Percentiles rank a stretch among this genome's conserved stretches.
These are phyloP conservation scores for Lactarius psammicola DNA, from an alignment of 768 basidiomycete species.

Conservation along the genomic window DNA sequence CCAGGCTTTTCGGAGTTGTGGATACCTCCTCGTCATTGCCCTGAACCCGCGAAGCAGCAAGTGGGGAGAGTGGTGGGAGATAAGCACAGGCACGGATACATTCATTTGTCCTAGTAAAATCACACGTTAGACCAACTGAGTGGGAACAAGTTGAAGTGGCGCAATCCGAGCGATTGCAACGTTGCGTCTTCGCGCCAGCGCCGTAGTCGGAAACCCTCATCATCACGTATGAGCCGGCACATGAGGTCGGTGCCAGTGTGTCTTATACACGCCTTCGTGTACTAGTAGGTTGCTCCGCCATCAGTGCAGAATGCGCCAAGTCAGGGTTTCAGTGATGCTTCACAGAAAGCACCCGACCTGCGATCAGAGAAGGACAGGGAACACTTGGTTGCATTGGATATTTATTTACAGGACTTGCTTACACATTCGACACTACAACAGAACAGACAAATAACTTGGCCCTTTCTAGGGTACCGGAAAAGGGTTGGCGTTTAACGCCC, in stretches of 20 bases:
- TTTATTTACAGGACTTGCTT: slow-evolving; percentile 1
- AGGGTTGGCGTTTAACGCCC: not conserved
- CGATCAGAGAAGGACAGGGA: not conserved
- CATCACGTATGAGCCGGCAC: slow-evolving; percentile 2
- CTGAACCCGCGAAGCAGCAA: slow-evolving; percentile 2
- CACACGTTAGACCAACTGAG: not conserved
- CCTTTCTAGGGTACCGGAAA: not conserved
- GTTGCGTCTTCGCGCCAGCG: slow-evolving; percentile 10
- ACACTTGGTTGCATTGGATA: not conserved
- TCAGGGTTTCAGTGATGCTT: not conserved
- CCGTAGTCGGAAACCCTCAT: slow-evolving; percentile 1
- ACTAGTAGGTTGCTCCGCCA: slow-evolving; percentile 3
- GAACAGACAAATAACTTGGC: slow-evolving; percentile 5
- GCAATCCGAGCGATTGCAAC: slow-evolving; percentile 14
- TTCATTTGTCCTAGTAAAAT: not conserved
- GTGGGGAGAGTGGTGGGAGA: slow-evolving; percentile 7
- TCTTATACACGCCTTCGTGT: not conserved
- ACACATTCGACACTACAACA: slow-evolving; percentile 15
- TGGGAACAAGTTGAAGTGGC: slow-evolving; percentile 3
- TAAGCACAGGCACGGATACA: slow-evolving; percentile 16
- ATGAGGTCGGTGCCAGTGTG: not conserved
- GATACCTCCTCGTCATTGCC: slow-evolving; percentile 22
- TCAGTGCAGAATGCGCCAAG: not conserved
- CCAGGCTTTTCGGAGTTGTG: slow-evolving; percentile 23
- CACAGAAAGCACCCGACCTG: not conserved